phyloP scores from a whole-genome alignment of 2,329 filamentous ascomycete genomes.

The Aureobasidium sp. region DNA sequence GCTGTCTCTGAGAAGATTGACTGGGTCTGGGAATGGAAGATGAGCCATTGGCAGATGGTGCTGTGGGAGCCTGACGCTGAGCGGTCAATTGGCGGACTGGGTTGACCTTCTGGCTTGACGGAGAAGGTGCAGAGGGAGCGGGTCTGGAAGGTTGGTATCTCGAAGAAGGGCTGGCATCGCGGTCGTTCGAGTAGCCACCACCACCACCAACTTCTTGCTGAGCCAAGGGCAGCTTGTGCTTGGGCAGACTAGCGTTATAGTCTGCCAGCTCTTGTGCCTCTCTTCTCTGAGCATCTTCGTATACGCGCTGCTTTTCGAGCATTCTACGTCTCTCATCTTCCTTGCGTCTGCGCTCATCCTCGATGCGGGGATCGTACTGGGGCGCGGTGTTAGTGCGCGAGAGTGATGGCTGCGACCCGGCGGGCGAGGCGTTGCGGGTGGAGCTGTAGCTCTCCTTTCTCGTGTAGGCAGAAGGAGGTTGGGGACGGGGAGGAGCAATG shows the following conservation, averaged over 20 bases:
- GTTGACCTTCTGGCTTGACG: slow-evolving; percentile 53
- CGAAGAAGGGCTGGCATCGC: slow-evolving; percentile 43
- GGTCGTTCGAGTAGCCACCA: slow-evolving; percentile 36
- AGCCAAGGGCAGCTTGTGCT: slow-evolving; percentile 69
- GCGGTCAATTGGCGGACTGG: slow-evolving; percentile 51
- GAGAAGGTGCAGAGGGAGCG: slow-evolving; percentile 49
- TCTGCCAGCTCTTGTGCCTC: slow-evolving; percentile 63
- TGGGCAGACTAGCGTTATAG: slow-evolving; percentile 83
- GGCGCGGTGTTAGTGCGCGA: slow-evolving; percentile 25
- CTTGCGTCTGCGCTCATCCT: slow-evolving; percentile 32
- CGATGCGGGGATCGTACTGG: slow-evolving; percentile 24
- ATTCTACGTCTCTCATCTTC: slow-evolving; percentile 33
- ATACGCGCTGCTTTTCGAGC: slow-evolving; percentile 29
- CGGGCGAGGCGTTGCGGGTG: slow-evolving; percentile 11
- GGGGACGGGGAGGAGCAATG: slow-evolving; percentile 42
- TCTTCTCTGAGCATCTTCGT: slow-evolving; percentile 42
- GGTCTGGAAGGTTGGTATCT: slow-evolving; percentile 81
- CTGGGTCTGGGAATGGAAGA: slow-evolving; percentile 9
- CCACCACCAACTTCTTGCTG: slow-evolving; percentile 78
- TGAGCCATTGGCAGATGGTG: slow-evolving; percentile 42
- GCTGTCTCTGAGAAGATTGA: slow-evolving; percentile 24
- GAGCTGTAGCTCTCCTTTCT: slow-evolving; percentile 38
- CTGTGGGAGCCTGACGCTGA: slow-evolving; percentile 74
- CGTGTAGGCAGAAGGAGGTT: slow-evolving; percentile 32
- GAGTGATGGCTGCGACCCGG: slow-evolving; percentile 13